Percentiles rank a stretch among this genome's conserved stretches.
phyloP scores from a whole-genome alignment of 2,329 filamentous ascomycete species.

The Pseudopithomyces chartarum region DNA sequence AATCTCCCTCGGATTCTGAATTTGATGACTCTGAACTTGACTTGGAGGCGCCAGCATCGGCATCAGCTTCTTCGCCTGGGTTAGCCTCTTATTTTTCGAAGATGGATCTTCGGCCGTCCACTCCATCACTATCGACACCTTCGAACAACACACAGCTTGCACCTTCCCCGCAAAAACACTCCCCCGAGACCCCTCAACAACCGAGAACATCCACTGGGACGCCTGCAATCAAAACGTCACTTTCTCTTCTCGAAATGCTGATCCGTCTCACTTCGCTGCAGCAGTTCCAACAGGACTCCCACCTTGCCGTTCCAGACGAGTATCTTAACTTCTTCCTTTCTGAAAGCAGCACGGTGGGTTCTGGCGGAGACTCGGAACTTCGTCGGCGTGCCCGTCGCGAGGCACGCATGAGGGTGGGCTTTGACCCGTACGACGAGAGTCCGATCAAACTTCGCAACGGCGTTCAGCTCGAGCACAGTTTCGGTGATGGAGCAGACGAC shows the following conservation, averaged over 20 bases:
- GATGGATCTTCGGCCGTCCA: slow-evolving; percentile 48
- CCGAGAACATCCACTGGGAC: slow-evolving; percentile 31
- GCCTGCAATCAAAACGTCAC: slow-evolving; percentile 65
- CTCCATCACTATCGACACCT: slow-evolving; percentile 23
- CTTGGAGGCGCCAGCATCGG: slow-evolving; percentile 20
- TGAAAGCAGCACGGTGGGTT: slow-evolving; percentile 69
- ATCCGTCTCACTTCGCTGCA: slow-evolving; percentile 85
- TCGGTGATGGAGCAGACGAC: slow-evolving; percentile 18
- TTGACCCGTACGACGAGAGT: slow-evolving; percentile 74
- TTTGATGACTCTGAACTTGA: slow-evolving; percentile 45
- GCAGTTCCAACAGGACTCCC: slow-evolving; percentile 87
- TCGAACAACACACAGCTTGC: slow-evolving; percentile 32
- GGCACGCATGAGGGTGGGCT: slow-evolving; percentile 66
- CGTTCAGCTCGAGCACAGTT: slow-evolving; percentile 62
- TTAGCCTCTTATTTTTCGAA: slow-evolving; percentile 52
- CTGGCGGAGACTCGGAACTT: slow-evolving; percentile 65
- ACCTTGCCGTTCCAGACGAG: slow-evolving; percentile 88
- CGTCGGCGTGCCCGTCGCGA: slow-evolving; percentile 65
- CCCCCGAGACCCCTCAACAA: slow-evolving; percentile 15
- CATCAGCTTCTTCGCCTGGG: slow-evolving; percentile 44
- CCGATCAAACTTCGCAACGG: slow-evolving; percentile 69
- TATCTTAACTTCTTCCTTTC: slow-evolving; percentile 85
- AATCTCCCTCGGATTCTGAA: slow-evolving; percentile 62
- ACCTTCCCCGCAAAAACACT: slow-evolving; percentile 29
- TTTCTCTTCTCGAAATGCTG: slow-evolving; percentile 86